Base-by-base conservation (phyloP, 306 rosid genomes). In the Trifolium subterraneum region DNA sequence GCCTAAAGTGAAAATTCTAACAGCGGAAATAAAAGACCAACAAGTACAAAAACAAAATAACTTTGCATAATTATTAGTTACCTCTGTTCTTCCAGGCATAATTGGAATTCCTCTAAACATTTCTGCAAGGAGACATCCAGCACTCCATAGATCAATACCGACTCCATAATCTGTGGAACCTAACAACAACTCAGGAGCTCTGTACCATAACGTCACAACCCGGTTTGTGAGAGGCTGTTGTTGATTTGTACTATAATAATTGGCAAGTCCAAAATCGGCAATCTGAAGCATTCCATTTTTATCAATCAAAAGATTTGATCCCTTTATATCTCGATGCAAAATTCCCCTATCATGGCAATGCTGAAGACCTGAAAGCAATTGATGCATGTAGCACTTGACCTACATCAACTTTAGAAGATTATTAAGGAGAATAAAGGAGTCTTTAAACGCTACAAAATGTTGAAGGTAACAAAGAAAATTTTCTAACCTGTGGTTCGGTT, bases 121-220 rank as follows among this genome's bases (percentile, higher is more conserved):
- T 85, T 92, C 98, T 10, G 89, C 94, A 36, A 92, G 72, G 80
- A 93, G 91, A 73, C 98, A 93, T 75, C 98, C 98, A 50, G 84
- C 97, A 83, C 98, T 94, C 98, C 98, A 94, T 52, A 94, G 87
- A 80, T 94, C 98, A 67, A 94, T 82, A 60, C 97, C 97, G 15
- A 86, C 88, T 42, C 93, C 97, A 79, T 91, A 94, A 66, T 79
- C 42, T 0, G 90, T 91, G 61, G 96, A 78, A 65, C 98, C 98
- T 78, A 94, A 76, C 64, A 94, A 81, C 18, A 94, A 79, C 82
- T 94, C 98, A 7, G 96, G 96, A 65, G 98, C 90, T 86, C 97
- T 75, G 74, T 93, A 93, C 98, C 97, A 91, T 38, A 93, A 89
- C 1, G 98, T 93, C 84, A 93, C 98, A 69, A 93, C 98, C 77